Evolutionary conservation across 2,329 filamentous ascomycete species (phyloP), one percentile per base, ranked within the genome.

Genomic region (Stachybotrys elegans): DNA sequence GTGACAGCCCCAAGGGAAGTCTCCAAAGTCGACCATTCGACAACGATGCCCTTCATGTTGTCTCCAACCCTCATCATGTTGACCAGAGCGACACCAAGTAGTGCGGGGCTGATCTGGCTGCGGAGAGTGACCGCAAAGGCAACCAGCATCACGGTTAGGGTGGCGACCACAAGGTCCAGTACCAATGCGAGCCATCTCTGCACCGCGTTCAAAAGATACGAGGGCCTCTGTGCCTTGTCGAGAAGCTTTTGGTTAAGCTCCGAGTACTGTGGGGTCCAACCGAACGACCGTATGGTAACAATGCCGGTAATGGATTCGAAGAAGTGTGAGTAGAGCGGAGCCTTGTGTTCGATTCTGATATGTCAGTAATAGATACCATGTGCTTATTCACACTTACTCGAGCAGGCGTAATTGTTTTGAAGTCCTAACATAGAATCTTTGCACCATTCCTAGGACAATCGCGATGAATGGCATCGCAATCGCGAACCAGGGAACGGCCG

Each of bases 111-210:
- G 5, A 61, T 47, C 38, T 54, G 57, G 11, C 46, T 65, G 50
- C 40, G 49, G 1, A 62, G 42, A 0, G 68, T 58, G 1, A 62
- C 60, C 0, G 76, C 71, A 3, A 74, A 66, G 1, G 31, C 45
- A 2, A 61, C 52, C 0, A 62, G 51, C 5, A 62, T 42, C 4
- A 75, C 59, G 1, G 71, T 71, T 22, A 79, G 60, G 3, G 58
- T 65, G 0, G 74, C 73, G 2, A 78, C 72, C 2, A 78, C 59
- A 23, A 79, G 54, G 43, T 78, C 70, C 6, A 80, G 46, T 0
- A 76, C 73, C 1, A 80, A 57, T 0, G 64, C 69, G 2, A 79
- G 62, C 76, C 76, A 79, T 31, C 71, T 60, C 44, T 80, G 76
- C 8, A 78, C 69, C 14, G 69, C 67, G 40, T 67, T 71, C 23